Conservation (phyloP, 345 rosid species). For the Reutealis trisperma region DNA sequence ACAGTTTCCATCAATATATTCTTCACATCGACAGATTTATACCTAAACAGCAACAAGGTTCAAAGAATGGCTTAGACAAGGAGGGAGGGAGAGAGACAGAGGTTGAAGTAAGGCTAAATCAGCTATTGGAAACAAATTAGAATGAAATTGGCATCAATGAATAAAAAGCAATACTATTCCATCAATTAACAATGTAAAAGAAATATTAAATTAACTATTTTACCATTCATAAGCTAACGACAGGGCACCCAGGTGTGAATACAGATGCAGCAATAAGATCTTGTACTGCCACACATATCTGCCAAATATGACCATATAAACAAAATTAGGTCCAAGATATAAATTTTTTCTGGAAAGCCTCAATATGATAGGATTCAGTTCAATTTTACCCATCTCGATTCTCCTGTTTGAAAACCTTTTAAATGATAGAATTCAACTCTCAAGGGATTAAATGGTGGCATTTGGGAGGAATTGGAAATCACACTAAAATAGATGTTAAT, state of each 20-base stretch:
- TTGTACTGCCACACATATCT: slow-evolving; percentile 91
- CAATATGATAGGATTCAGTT: not conserved
- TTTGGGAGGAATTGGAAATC: not conserved
- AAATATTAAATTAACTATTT: not conserved
- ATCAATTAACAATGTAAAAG: slow-evolving; percentile 5
- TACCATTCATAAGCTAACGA: slow-evolving; percentile 86
- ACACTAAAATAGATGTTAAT: not conserved
- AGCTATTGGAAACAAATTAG: not conserved
- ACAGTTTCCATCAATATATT: slow-evolving; percentile 92
- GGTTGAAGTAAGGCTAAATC: not conserved
- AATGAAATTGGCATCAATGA: not conserved
- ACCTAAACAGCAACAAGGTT: slow-evolving; percentile 45
- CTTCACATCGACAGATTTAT: slow-evolving; percentile 94
- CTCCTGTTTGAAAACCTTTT: not conserved
- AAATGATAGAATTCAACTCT: not conserved
- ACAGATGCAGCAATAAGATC: slow-evolving; percentile 81
- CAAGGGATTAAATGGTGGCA: not conserved
- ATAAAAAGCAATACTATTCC: not conserved
- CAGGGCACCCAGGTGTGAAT: slow-evolving; percentile 75
- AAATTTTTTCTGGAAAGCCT: not conserved
- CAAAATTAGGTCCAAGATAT: slow-evolving; percentile 21
- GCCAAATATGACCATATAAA: slow-evolving; percentile 34
- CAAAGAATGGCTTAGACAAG: not conserved
- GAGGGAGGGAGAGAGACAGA: not conserved
- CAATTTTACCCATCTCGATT: not conserved